Percentiles rank a stretch among this genome's conserved stretches.
Evolutionary conservation across 176 grass and related monocot genomes (phyloP).

Genomic region (Oryza longistaminata): DNA sequence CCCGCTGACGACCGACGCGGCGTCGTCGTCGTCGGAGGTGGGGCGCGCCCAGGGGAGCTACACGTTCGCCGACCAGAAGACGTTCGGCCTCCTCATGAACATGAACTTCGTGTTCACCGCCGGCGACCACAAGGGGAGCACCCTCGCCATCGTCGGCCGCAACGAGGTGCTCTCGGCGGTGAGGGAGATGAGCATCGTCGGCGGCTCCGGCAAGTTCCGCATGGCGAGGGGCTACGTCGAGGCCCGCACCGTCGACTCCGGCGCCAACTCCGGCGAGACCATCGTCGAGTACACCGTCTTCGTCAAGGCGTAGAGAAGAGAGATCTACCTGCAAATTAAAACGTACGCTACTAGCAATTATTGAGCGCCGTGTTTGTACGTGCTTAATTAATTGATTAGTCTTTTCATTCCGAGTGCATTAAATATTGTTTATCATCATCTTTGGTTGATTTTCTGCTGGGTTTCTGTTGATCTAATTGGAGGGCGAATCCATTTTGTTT

Average conservation of each 20-base stretch:
- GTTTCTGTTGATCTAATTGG: too few relatives aligned
- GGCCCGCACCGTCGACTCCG: constrained; percentile 37
- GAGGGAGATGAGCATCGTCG: constrained; percentile 80
- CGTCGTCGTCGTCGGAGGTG: constrained; percentile 29
- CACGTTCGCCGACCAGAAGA: constrained; percentile 38
- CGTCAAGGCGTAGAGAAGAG: constrained; percentile 15
- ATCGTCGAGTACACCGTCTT: constrained; percentile 73
- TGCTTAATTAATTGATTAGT: not conserved
- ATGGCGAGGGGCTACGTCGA: constrained; percentile 58
- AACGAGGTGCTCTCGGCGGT: constrained; percentile 49
- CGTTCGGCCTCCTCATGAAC: constrained; percentile 50
- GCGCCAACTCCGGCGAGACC: constrained; percentile 22
- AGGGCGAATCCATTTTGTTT: too few relatives aligned
- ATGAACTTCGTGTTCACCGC: constrained; percentile 80
- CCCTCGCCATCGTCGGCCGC: constrained; percentile 48
- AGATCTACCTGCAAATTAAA: too few relatives aligned
- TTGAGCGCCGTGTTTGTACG: not conserved
- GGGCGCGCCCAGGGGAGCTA: constrained; percentile 82
- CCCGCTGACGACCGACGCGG: constrained; percentile 43
- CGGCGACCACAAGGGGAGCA: constrained; percentile 73
- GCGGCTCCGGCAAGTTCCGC: constrained; percentile 64
- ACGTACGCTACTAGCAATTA: too few relatives aligned
- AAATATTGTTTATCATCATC: too few relatives aligned
- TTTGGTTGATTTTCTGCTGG: not conserved
- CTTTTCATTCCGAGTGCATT: too few relatives aligned